phyloP scores from a whole-genome alignment of 1,284 basidiomycete genomes.

The Leucocoprinus gongylophorus region DNA sequence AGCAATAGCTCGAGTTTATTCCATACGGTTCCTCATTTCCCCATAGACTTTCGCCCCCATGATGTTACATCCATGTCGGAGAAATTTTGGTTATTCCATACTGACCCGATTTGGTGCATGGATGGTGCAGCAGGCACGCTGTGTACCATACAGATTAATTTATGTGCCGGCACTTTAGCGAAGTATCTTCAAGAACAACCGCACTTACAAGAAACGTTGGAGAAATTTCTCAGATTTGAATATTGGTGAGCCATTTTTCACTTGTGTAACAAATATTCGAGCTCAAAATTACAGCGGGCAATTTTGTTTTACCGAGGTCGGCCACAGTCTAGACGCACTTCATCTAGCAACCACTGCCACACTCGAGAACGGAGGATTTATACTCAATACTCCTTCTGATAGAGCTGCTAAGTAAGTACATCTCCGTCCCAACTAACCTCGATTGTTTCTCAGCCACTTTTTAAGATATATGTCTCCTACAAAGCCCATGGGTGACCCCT shows the following conservation, averaged over 20 bases:
- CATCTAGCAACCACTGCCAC: constrained; percentile 17
- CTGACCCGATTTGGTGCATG: constrained; percentile 29
- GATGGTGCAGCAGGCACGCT: constrained; percentile 31
- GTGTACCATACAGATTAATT: constrained; percentile 38
- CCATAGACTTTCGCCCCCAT: no score
- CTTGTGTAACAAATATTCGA: not conserved
- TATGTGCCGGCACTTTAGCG: constrained; percentile 35
- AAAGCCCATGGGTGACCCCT: constrained; percentile 16
- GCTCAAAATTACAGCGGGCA: constrained; percentile 12
- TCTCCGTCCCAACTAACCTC: no score
- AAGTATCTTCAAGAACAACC: constrained; percentile 25
- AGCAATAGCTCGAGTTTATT: no score
- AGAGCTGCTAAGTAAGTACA: constrained; percentile 16
- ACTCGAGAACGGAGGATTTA: constrained; percentile 12
- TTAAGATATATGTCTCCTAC: constrained; percentile 10
- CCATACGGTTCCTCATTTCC: no score
- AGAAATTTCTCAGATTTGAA: constrained; percentile 23
- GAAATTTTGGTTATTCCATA: constrained; percentile 36
- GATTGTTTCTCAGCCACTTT: not conserved
- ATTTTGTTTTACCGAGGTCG: constrained; percentile 16
- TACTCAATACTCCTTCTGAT: constrained; percentile 14
- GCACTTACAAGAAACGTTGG: constrained; percentile 24
- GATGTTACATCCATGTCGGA: constrained; percentile 5
- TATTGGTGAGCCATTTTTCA: not conserved
- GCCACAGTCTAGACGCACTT: constrained; percentile 15